Conservation (phyloP, 2,329 filamentous ascomycete genomes). For the Trichophyton schoenleinii region DNA sequence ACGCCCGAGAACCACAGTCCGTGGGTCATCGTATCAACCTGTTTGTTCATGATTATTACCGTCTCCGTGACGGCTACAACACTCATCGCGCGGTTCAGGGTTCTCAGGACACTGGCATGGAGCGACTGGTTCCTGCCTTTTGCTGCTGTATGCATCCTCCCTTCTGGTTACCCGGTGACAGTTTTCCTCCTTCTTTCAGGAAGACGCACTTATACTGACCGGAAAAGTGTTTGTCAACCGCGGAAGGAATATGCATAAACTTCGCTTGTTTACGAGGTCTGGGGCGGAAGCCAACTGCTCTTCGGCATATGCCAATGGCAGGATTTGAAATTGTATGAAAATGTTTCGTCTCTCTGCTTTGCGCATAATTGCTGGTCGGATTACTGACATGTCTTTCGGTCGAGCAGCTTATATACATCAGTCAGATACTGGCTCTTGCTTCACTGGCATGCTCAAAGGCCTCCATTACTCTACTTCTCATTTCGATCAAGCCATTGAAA, state of each 20-base stretch:
- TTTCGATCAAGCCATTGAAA: constrained; percentile 16
- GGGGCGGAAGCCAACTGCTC: constrained; percentile 10
- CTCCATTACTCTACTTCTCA: constrained; percentile 16
- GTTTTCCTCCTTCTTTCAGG: neutral
- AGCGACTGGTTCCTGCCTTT: constrained; percentile 14
- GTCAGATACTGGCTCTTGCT: constrained; percentile 16
- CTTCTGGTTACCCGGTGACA: neutral
- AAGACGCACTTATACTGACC: neutral
- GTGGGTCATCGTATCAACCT: constrained; percentile 11
- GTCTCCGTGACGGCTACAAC: constrained; percentile 14
- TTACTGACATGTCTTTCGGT: too few species aligned
- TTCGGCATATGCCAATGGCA: constrained; percentile 13
- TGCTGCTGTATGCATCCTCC: constrained; percentile 11
- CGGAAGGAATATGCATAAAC: constrained; percentile 14
- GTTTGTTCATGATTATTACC: constrained; percentile 14
- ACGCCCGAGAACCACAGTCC: constrained; percentile 11
- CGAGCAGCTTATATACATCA: constrained; percentile 15
- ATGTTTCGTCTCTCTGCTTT: neutral
- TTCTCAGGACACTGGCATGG: constrained; percentile 12
- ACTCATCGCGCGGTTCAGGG: constrained; percentile 13
- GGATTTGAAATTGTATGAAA: constrained; percentile 14
- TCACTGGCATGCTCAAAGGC: constrained; percentile 16
- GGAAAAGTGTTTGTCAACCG: constrained; percentile 6
- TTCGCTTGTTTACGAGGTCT: constrained; percentile 15
- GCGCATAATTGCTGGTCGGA: neutral